phyloP scores from a whole-genome alignment of 257 asterid genomes.

The Solanum pimpinellifolium region DNA sequence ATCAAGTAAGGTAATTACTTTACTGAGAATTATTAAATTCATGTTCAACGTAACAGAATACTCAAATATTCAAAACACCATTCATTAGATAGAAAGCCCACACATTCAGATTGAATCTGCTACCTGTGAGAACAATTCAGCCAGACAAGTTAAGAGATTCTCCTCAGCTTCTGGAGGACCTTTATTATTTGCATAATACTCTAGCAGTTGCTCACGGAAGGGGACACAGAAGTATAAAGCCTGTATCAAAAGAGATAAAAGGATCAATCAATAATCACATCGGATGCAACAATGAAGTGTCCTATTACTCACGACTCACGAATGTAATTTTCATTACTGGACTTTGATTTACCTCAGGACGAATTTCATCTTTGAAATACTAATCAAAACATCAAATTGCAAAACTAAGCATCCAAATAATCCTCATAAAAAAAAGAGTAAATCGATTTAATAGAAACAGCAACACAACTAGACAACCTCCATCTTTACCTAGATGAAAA shows the following conservation, averaged over 20 bases:
- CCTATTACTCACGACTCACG: neutral
- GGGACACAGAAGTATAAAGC: slow-evolving; percentile 88
- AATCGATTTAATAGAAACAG: neutral
- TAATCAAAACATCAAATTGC: neutral
- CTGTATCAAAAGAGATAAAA: slow-evolving; percentile 22
- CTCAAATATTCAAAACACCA: neutral
- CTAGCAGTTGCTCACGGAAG: slow-evolving; percentile 74
- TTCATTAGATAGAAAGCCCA: neutral
- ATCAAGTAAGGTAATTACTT: neutral
- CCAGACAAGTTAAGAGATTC: slow-evolving; percentile 80
- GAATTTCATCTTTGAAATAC: neutral
- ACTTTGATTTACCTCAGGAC: neutral
- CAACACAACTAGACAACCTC: neutral
- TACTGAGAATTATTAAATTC: neutral
- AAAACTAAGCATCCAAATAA: neutral
- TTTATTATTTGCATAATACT: slow-evolving; percentile 56
- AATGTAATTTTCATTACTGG: neutral
- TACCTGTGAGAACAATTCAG: slow-evolving; percentile 86
- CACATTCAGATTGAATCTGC: neutral
- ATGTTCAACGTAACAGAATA: neutral
- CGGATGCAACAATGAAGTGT: neutral
- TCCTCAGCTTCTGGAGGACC: slow-evolving; percentile 54
- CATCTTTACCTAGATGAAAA: neutral
- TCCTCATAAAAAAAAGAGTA: neutral
- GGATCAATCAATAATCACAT: neutral